Evolutionary conservation across 2,329 filamentous ascomycete genomes (phyloP).

Genomic region (Hypoxylon sp.): DNA sequence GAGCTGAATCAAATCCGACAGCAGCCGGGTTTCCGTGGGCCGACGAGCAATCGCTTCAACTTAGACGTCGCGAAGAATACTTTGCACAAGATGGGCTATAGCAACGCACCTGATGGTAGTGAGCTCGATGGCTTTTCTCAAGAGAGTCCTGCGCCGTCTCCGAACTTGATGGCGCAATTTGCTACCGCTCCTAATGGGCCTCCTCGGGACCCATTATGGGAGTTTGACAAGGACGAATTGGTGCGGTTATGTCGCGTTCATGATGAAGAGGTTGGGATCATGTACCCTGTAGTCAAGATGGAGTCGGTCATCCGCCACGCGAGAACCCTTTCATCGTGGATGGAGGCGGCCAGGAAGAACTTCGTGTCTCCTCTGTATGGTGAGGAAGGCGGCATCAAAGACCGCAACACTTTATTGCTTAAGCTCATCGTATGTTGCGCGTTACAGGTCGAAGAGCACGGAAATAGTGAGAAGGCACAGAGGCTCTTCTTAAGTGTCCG

Average conservation of each 20-base stretch:
- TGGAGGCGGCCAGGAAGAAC: slow-evolving; percentile 67
- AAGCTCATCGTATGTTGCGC: slow-evolving; percentile 88
- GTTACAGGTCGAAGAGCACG: slow-evolving; percentile 82
- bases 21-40: slow-evolving; percentile 81
- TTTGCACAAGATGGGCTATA: slow-evolving; percentile 90
- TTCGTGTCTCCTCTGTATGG: slow-evolving; percentile 53
- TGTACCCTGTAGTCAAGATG: slow-evolving; percentile 90
- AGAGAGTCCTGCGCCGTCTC: slow-evolving; percentile 54
- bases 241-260: slow-evolving; percentile 83
- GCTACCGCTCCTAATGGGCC: slow-evolving; percentile 54
- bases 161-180: slow-evolving; percentile 53
- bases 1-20: slow-evolving; percentile 67
- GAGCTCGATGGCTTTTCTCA: slow-evolving; percentile 69
- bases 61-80: slow-evolving; percentile 90
- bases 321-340: slow-evolving; percentile 77
- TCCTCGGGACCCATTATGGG: slow-evolving; percentile 81
- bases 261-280: slow-evolving; percentile 90
- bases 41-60: slow-evolving; percentile 87
- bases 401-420: slow-evolving; percentile 75
- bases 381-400: slow-evolving; percentile 59
- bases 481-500: slow-evolving; percentile 84
- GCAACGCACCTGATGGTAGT: slow-evolving; percentile 71
- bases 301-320: slow-evolving; percentile 79
- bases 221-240: slow-evolving; percentile 83
- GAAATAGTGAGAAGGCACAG: slow-evolving; percentile 80